Base-by-base conservation (phyloP, 495 filamentous ascomycete species). In the Xylaria intraflava region DNA sequence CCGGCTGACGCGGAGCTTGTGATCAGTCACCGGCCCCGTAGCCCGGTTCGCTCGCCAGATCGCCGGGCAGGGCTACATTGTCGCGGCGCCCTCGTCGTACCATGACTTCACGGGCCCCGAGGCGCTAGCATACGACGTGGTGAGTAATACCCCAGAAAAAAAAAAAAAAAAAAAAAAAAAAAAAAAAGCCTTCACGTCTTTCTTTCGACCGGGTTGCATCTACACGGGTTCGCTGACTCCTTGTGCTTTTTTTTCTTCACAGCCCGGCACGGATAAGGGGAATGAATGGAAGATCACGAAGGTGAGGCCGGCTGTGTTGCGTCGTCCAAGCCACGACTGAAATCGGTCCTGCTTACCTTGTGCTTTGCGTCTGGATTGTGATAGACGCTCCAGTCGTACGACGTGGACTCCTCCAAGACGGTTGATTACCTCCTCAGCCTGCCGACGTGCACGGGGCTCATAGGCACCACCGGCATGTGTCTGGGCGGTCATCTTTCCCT, bases 391-490 rank as follows among this genome's bases (percentile, higher is more conserved):
- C 75, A 83, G 29, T 90, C 88, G 29, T 97, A 97, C 67, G 91
- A 96, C 57, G 90, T 88, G 70, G 92, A 97, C 66, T 81, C 87
- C 20, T 76, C 70, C 20, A 74, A 89, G 36, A 73, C 80, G n/a
- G 84, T 97, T 46, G 81, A 87, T 66, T 72, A 81, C 53, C 83
- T 97, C 6, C 70, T 94, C 38, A 77, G 78, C 12, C 78, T 95
- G 10, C 73, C 78, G 7, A 95, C 88, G 19, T 95, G 91, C 68
- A 95, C 83, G 20, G 90, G 92, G 29, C 80, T 81, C 10, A 82
- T 97, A 49, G 92, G 92, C 38, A 74, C 87, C 2, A 95, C 90
- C 7, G 92, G 92, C 29, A 97, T 97, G 92, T 96, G 92, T 68
- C 82, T 97, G 3, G 92, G 92, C 47, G 92, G 92, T 3, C 92